Percentiles rank a stretch among this genome's conserved stretches.
These are phyloP conservation scores for Aspergillus mulundensis DNA, from an alignment of 495 filamentous ascomycete genomes.

Conservation along the genomic window DNA sequence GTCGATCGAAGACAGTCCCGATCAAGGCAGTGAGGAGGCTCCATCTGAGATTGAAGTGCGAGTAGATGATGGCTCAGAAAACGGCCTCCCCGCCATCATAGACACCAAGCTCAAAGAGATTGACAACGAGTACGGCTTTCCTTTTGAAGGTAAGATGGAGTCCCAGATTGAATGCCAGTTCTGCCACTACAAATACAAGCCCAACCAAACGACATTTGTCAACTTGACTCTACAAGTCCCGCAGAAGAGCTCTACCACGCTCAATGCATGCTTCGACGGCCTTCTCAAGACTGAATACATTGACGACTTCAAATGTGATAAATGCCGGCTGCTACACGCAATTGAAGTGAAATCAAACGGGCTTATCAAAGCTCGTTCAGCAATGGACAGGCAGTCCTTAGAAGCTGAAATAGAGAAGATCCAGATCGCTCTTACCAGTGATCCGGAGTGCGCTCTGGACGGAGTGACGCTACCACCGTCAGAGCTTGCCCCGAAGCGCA, in stretches of 20 bases:
- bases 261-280: conserved; percentile 80
- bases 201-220: conserved; percentile 80
- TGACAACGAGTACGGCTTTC: conserved; percentile 69
- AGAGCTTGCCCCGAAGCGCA: conserved; percentile 70
- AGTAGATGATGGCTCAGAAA: conserved; percentile 38
- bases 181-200: conserved; percentile 84
- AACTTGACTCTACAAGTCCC: conserved; percentile 90
- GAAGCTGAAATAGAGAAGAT: conserved; percentile 54
- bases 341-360: conserved; percentile 50
- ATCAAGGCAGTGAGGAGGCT: conserved; percentile 15
- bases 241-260: conserved; percentile 61
- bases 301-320: conserved; percentile 94
- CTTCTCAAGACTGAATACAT: conserved; percentile 94
- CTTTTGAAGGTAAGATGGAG: conserved; percentile 79
- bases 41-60: conserved; percentile 36
- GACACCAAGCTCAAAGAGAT: conserved; percentile 42
- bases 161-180: conserved; percentile 90
- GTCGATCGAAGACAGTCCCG: conserved; percentile 17
- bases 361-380: conserved; percentile 39
- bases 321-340: conserved; percentile 82
- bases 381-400: conserved; percentile 47
- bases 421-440: conserved; percentile 57
- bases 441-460: conserved; percentile 73
- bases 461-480: conserved; percentile 71
- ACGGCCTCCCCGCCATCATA: conserved; percentile 39